Evolutionary conservation across 345 rosid species (phyloP), one percentile per base, ranked within the genome.

Genomic region (Rhizophora apiculata): DNA sequence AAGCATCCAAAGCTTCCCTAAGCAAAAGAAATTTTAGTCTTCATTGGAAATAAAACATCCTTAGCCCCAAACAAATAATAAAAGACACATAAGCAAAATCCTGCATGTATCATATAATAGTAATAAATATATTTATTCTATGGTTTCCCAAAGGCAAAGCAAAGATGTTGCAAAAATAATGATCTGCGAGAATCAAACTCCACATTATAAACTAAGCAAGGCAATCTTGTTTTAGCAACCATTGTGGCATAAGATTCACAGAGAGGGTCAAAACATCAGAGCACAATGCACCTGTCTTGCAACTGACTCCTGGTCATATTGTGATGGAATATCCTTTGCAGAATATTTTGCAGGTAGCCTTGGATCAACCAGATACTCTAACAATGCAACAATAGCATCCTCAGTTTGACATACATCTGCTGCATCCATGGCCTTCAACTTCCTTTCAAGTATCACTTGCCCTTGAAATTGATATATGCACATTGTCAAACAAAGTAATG

Each of bases 291-390:
- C 98, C 97, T 93, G 98, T 43, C 85, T 83, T 2, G 94, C 91
- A 1, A 88, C 87, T 20, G 73, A 75, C 72, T 85, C 80, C 30
- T 82, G 85, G 37, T 82, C 72, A 62, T 60, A 1, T 49, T 66
- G 68, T 2, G 89, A 81, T 55, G 92, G 89, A 51, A 29, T 63
- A 36, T 62, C 79, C 26, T 24, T 67, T 11, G 52, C 20, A 27
- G 81, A 77, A 78, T 83, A 68, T 62, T 75, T 85, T 4, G 60
- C 62, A 0, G 92, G 91, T 64, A 93, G 84, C 68, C 80, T 8
- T 71, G 97, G 97, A 67, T 89, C 97, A 63, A 90, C 92, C 72
- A 93, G 77, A 70, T 36, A 72, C 13, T 83, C 89, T 26, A 90
- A 68, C 55, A 93, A 71, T 71, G 76, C 81, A 73, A 64, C 53